phyloP scores from a whole-genome alignment of 192 early-diverging fungal genomes.

The Podochytrium sp. region DNA sequence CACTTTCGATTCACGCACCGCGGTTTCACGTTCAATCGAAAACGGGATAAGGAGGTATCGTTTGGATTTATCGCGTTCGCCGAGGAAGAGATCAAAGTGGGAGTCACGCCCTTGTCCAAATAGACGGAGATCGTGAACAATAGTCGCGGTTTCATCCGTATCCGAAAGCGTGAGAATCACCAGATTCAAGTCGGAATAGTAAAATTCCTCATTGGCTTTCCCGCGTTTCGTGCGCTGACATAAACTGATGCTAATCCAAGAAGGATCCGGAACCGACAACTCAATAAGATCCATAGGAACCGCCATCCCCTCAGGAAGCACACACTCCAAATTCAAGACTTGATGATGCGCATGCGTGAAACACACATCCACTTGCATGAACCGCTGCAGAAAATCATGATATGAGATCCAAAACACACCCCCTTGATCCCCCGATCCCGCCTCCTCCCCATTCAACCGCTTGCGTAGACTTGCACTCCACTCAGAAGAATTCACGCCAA shows the following conservation, averaged over 20 bases:
- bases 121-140: conserved; percentile 24
- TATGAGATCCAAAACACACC: conserved; percentile 36
- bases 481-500: conserved; percentile 16
- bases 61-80: not conserved
- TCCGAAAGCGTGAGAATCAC: conserved; percentile 6
- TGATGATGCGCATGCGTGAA: conserved; percentile 15
- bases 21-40: conserved; percentile 32
- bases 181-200: conserved; percentile 28
- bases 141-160: not conserved
- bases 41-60: conserved; percentile 29
- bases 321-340: conserved; percentile 6
- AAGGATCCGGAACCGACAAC: conserved; percentile 24
- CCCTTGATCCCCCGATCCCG: not conserved
- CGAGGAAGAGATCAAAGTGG: conserved; percentile 31
- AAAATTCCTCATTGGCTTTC: conserved; percentile 30
- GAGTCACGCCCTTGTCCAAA: conserved; percentile 32
- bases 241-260: conserved; percentile 17
- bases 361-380: conserved; percentile 32
- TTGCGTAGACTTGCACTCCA: conserved; percentile 21
- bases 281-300: conserved; percentile 7
- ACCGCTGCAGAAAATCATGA: conserved; percentile 35
- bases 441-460: conserved; percentile 9
- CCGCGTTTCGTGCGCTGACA: conserved; percentile 35
- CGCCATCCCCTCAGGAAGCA: not conserved
- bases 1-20: conserved; percentile 7